Evolutionary conservation across 106 monocot genomes (phyloP).

Genomic region (Dendrobium catenatum): DNA sequence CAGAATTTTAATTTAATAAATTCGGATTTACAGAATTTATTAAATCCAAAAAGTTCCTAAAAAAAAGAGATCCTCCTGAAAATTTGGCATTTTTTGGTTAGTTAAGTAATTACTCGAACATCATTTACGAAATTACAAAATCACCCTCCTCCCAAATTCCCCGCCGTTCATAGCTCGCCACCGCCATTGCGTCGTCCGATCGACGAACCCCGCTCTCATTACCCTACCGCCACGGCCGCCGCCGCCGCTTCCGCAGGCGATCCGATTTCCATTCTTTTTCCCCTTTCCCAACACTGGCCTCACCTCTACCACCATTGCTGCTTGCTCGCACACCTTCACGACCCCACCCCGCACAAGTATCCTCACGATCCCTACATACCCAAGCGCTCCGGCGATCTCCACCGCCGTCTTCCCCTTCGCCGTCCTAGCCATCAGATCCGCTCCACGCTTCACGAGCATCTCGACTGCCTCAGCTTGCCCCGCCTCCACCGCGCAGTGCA

Average conservation of each 20-base stretch:
- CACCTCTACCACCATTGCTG: background rate
- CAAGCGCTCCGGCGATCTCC: conserved; percentile 27
- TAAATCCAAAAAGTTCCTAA: no score
- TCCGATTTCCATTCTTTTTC: conserved; percentile 4
- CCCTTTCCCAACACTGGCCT: background rate
- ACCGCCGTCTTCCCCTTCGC: conserved; percentile 29
- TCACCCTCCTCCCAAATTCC: background rate
- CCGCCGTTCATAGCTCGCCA: background rate
- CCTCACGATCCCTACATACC: conserved; percentile 27
- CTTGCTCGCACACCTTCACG: no score
- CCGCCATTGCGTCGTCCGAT: background rate
- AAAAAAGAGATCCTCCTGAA: no score
- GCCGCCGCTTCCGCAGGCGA: background rate
- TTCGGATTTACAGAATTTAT: no score
- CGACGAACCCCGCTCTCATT: no score
- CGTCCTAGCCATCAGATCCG: conserved; percentile 25
- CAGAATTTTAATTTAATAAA: no score
- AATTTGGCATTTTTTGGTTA: no score
- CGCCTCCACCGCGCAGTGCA: conserved; percentile 52
- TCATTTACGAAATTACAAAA: background rate
- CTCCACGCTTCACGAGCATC: conserved; percentile 33
- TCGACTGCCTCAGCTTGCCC: conserved; percentile 40
- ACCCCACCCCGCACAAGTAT: conserved; percentile 21
- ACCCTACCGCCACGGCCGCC: background rate
- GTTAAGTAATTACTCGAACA: background rate